A percentile compares a stretch with the other conserved stretches of the same genome.
These are phyloP conservation scores for Centaurea solstitialis DNA, from an alignment of 129 eudicot genomes.

Conservation along the genomic window DNA sequence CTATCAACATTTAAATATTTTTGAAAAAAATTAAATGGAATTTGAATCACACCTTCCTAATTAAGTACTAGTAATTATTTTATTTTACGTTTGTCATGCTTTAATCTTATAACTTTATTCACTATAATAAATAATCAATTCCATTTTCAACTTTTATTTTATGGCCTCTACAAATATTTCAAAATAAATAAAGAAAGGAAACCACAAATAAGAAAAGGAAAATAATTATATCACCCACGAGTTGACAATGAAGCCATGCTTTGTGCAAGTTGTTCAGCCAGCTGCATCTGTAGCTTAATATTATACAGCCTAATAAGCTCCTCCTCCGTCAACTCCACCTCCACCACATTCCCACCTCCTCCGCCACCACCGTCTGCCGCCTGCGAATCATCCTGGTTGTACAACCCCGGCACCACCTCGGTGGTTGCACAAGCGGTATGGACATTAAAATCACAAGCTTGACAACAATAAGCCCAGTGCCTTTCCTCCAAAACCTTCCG, in stretches of 20 bases:
- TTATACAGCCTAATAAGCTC: constrained; percentile 32
- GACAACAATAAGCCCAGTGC: constrained; percentile 53
- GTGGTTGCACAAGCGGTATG: constrained; percentile 64
- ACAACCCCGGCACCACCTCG: constrained; percentile 63
- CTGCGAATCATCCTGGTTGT: constrained; percentile 36
- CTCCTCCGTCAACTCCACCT: constrained; percentile 37
- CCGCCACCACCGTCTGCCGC: neutral
- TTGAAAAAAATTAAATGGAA: too few relatives aligned
- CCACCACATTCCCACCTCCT: constrained; percentile 27
- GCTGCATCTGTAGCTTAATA: constrained; percentile 44
- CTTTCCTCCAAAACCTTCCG: constrained; percentile 31
- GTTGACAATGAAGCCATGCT: constrained; percentile 21
- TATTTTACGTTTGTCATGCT: neutral
- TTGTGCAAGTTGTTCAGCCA: constrained; percentile 42
- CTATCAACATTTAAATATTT: too few relatives aligned
- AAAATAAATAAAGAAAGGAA: neutral
- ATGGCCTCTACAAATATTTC: neutral
- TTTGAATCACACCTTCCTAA: too few relatives aligned
- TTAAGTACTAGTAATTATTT: too few relatives aligned
- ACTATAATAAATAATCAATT: neutral
- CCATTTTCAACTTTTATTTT: neutral
- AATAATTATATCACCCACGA: neutral
- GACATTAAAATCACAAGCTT: constrained; percentile 48
- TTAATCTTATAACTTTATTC: neutral
- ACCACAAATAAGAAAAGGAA: neutral